Evolutionary conservation across 1,139 yeast species (phyloP), one percentile per base, ranked within the genome.

Genomic region (Blastobotrys indianensis): DNA sequence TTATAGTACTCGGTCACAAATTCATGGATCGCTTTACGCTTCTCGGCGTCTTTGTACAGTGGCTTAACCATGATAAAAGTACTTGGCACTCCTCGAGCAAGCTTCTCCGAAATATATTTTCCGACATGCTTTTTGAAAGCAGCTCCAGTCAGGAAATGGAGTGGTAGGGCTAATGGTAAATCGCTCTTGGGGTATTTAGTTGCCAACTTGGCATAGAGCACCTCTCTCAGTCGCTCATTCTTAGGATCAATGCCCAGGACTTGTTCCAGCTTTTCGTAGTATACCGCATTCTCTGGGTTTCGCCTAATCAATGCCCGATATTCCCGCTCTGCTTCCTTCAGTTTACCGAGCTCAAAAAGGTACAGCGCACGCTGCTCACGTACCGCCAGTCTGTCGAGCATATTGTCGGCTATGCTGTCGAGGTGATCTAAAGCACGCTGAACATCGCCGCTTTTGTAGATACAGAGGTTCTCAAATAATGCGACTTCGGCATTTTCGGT

Each of bases 81-180:
- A 1, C 97, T 86, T 3, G 98, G 98, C 30, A 88, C 94, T 33
- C 95, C 95, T 51, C 87, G 76, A 51, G 75, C 68, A 57, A 94
- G 74, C 60, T 82, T 85, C 2, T 72, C 66, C 10, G 74, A 54
- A 40, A 90, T 65, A 60, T 88, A 92, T 1, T 63, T 43, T 58
- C 60, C 34, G 72, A 79, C 59, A 68, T 76, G 46, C 52, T 51
- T 44, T 63, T 69, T 60, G 80, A 84, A 54, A 37, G 53, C 62
- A 8, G 75, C 73, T 8, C 86, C 83, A 2, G 77, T 70, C 41
- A 85, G 68, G 56, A 86, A 86, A 7, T 85, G 75, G 59, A 92
- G 73, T 15, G 97, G 97, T 42, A 87, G 72, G 54, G 77, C 80
- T 53, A 73, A 75, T 31, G 94, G 88, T 29, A 94, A 82, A 60